A percentile compares a stretch with the other conserved stretches of the same genome.
Evolutionary conservation across 257 asterid genomes (phyloP).

Genomic region (Jaltomata sinuosa): DNA sequence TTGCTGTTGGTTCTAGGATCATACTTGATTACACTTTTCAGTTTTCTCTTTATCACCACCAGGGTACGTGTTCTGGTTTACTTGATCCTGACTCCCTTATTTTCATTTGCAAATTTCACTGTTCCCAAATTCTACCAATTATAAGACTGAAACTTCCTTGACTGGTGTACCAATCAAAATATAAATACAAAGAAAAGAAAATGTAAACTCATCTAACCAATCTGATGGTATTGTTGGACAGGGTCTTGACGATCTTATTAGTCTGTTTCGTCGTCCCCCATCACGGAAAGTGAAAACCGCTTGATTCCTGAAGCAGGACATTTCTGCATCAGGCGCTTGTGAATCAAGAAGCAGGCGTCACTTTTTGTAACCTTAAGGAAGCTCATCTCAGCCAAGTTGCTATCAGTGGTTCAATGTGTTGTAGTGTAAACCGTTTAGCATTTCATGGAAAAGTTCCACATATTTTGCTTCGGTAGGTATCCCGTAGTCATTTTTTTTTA

Average conservation of each 20-base stretch:
- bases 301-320: constrained; percentile 11
- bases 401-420: background rate
- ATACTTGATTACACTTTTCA: constrained; percentile 73
- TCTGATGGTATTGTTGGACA: constrained; percentile 18
- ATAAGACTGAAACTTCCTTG: background rate
- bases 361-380: background rate
- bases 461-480: background rate
- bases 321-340: background rate
- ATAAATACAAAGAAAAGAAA: background rate
- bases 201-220: background rate
- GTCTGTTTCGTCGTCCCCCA: constrained; percentile 81
- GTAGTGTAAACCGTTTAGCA: background rate
- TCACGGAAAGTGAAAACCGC: constrained; percentile 68
- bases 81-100: background rate
- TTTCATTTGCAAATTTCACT: background rate
- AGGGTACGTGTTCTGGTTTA: constrained; percentile 38
- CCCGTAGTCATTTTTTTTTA: background rate
- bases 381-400: background rate
- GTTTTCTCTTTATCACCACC: constrained; percentile 70
- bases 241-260: constrained; percentile 93
- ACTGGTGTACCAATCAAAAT: background rate
- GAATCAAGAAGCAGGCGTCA: background rate
- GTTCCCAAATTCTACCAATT: background rate
- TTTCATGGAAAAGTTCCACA: background rate
- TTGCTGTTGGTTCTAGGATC: constrained; percentile 81